Evolutionary conservation across 2,329 filamentous ascomycete species (phyloP).

Genomic region (Cladophialophora carrionii): DNA sequence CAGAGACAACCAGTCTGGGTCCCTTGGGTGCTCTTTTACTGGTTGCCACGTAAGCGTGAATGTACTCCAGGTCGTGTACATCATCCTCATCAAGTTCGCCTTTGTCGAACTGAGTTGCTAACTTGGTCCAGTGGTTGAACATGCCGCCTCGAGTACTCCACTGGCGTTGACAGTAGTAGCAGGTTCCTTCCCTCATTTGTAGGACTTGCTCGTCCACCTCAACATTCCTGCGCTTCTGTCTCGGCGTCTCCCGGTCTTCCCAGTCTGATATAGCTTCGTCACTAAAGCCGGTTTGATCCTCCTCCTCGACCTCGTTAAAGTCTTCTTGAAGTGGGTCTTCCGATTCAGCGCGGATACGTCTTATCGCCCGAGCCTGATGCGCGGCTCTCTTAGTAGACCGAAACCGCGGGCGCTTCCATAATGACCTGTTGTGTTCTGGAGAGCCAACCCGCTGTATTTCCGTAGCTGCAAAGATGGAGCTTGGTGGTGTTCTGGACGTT

Average conservation of each 20-base stretch:
- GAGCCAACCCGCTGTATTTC: slow-evolving; percentile 5
- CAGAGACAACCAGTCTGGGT: slow-evolving; percentile 25
- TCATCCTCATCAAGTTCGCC: slow-evolving; percentile 26
- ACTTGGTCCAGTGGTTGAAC: slow-evolving; percentile 31
- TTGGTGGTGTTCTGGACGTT: slow-evolving; percentile 12
- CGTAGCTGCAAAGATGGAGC: not conserved
- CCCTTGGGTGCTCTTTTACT: slow-evolving; percentile 6
- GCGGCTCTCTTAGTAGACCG: slow-evolving; percentile 13
- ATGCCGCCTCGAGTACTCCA: slow-evolving; percentile 24
- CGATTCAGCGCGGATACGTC: slow-evolving; percentile 30
- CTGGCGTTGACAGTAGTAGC: slow-evolving; percentile 33
- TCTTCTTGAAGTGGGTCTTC: slow-evolving; percentile 38
- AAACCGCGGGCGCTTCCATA: slow-evolving; percentile 16
- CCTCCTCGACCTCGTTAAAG: slow-evolving; percentile 20
- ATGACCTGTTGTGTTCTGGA: slow-evolving; percentile 15
- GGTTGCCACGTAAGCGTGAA: slow-evolving; percentile 27
- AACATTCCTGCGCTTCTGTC: not conserved
- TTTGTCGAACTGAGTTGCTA: slow-evolving; percentile 24
- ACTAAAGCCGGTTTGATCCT: not conserved
- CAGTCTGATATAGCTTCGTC: slow-evolving; percentile 10
- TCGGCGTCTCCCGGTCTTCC: slow-evolving; percentile 14
- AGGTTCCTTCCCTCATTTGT: slow-evolving; percentile 31
- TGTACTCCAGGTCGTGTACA: slow-evolving; percentile 34
- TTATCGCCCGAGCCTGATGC: slow-evolving; percentile 15
- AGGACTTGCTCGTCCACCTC: slow-evolving; percentile 24